A percentile compares a stretch with the other conserved stretches of the same genome.
phyloP scores from a whole-genome alignment of 805 yeast genomes.

The Myxozyma kluyveri region DNA sequence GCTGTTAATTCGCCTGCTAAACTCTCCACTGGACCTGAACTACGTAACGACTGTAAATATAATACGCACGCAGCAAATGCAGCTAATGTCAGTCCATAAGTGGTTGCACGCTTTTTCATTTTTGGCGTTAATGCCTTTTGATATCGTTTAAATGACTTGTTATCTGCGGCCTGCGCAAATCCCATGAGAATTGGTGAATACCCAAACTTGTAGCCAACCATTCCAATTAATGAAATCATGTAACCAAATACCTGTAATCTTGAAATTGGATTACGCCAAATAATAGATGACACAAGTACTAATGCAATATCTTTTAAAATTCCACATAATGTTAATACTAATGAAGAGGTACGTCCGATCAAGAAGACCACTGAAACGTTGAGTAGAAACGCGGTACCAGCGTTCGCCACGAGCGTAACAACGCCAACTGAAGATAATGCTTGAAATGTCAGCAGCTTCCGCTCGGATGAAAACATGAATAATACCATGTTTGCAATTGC shows the following conservation, averaged over 20 bases:
- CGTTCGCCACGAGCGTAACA: constrained; percentile 23
- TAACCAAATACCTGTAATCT: constrained; percentile 31
- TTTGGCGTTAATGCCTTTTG: constrained; percentile 2
- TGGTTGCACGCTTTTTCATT: constrained; percentile 10
- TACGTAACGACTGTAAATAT: constrained; percentile 12
- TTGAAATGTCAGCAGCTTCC: constrained; percentile 12
- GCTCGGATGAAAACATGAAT: constrained; percentile 21
- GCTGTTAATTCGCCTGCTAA: too few relatives aligned
- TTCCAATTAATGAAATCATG: constrained; percentile 30
- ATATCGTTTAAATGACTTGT: constrained; percentile 11
- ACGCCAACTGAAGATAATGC: constrained; percentile 23
- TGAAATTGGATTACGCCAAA: constrained; percentile 32
- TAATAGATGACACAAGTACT: constrained; percentile 29
- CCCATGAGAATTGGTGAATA: constrained; percentile 17
- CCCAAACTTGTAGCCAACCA: constrained; percentile 32
- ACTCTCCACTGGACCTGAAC: constrained; percentile 15
- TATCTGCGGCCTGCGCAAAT: constrained; percentile 15
- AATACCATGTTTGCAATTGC: constrained; percentile 23
- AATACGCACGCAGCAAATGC: constrained; percentile 5
- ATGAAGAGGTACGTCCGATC: constrained; percentile 32
- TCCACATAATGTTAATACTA: constrained; percentile 33
- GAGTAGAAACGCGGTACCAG: constrained; percentile 28
- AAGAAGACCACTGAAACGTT: constrained; percentile 32
- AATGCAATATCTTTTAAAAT: constrained; percentile 33
- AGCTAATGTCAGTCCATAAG: constrained; percentile 5